Base-by-base conservation (phyloP, 1,284 basidiomycete genomes). In the Mycosarcoma mackinlayi region DNA sequence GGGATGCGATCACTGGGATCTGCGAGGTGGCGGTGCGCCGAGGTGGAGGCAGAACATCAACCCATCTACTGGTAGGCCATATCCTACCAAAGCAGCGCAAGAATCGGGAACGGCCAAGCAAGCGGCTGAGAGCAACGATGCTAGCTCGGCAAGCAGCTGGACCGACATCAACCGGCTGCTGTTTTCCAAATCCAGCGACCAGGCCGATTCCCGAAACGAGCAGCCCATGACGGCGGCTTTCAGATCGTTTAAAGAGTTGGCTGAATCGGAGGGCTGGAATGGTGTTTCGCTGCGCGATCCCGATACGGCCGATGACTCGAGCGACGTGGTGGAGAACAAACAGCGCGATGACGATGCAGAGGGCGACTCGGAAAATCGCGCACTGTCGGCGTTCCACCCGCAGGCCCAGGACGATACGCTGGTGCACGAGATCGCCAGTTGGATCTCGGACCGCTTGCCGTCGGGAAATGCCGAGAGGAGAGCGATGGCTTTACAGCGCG, bases 1-100 rank as follows among this genome's bases (percentile, higher is more conserved):
- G 68, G 91, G 90, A 3, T 91, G 89, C 73, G 94, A 99, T 85
- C 96, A 98, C 81, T 99, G 96, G 96, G 92, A 96, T 77, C 87
- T 98, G 77, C 86, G 96, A 56, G 96, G 96, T 0, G 90, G 85
- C 53, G 85, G 86, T n/a, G 86, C 86, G 49, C 60, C 78, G 28
- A 54, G 83, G 50, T 60, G 75, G 79, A 76, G 42, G 39, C 57
- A 68, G 59, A 67, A 74, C 55, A 65, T 81, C 71, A 71, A 82
- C 75, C 55, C 78, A 73, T 52, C 59, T 14, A 77, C 73, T 11
- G 76, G 75, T 13, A 64, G 65, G 40, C 74, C 76, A 2, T 76
- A 67, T 25, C 46, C 57, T 4, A 52, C 27, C 38, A 71, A 67
- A 25, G 50, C 34, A 8, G 40, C 48, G 16, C 50, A 60, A 27